Evolutionary conservation across 1,284 basidiomycete genomes (phyloP).

Genomic region (Ganoderma lingzhi): DNA sequence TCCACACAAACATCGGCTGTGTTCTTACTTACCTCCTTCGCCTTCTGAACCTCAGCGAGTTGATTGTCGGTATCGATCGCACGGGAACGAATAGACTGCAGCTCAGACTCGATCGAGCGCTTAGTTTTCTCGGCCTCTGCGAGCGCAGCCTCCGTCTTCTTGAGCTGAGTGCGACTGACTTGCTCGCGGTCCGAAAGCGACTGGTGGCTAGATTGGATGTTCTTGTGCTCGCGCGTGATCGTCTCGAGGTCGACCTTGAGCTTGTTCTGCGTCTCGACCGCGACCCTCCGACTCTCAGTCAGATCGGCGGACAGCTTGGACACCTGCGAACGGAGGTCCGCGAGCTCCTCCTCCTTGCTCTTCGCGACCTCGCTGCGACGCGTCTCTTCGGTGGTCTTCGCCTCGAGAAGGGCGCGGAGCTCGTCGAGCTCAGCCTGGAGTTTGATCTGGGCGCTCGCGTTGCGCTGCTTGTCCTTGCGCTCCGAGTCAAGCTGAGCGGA

Average conservation of each 20-base stretch:
- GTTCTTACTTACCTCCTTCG: slow-evolving; percentile 70
- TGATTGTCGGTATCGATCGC: slow-evolving; percentile 77
- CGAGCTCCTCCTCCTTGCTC: slow-evolving; percentile 88
- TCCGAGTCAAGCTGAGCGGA: slow-evolving; percentile 72
- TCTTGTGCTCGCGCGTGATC: slow-evolving; percentile 60
- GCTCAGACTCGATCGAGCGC: slow-evolving; percentile 77
- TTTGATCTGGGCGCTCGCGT: slow-evolving; percentile 60
- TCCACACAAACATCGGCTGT: slow-evolving; percentile 3
- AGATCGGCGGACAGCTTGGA: slow-evolving; percentile 67
- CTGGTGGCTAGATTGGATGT: slow-evolving; percentile 64
- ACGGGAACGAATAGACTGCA: slow-evolving; percentile 75
- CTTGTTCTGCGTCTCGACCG: slow-evolving; percentile 71
- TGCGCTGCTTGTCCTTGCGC: slow-evolving; percentile 67
- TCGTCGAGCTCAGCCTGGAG: slow-evolving; percentile 89
- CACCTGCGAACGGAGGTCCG: slow-evolving; percentile 76
- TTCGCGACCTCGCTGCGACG: slow-evolving; percentile 87
- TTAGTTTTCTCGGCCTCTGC: slow-evolving; percentile 77
- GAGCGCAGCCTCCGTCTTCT: slow-evolving; percentile 61
- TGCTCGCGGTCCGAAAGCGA: slow-evolving; percentile 71
- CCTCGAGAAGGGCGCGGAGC: slow-evolving; percentile 81
- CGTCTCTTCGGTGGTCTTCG: slow-evolving; percentile 88
- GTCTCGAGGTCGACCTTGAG: slow-evolving; percentile 75
- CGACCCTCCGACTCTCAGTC: slow-evolving; percentile 60
- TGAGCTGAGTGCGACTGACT: slow-evolving; percentile 57
- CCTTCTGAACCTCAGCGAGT: slow-evolving; percentile 66